These are phyloP conservation scores for Thermomucor indicae-seudaticae DNA, from an alignment of 371 early-diverging fungal species.

Conservation along the genomic window DNA sequence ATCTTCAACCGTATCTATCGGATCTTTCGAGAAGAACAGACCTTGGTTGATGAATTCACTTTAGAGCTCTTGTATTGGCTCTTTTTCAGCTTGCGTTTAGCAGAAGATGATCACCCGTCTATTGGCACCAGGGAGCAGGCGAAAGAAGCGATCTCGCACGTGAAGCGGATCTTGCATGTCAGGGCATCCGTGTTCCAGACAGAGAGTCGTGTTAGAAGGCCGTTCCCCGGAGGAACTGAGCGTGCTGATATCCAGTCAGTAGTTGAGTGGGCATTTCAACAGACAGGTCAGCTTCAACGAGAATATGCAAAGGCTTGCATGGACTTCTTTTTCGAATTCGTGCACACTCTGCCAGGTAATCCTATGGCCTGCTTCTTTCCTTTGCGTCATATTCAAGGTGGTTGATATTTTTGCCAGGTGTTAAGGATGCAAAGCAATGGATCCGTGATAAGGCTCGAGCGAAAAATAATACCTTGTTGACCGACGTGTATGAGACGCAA, in stretches of 20 bases:
- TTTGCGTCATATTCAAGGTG: too few relatives aligned
- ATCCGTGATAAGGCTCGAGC: neutral
- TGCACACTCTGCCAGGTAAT: constrained; percentile 15
- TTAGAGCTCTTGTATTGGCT: constrained; percentile 69
- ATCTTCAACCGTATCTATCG: constrained; percentile 72
- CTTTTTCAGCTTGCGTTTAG: constrained; percentile 56
- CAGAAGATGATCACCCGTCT: constrained; percentile 63
- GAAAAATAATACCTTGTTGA: constrained; percentile 4
- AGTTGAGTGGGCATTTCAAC: constrained; percentile 57
- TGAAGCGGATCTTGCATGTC: constrained; percentile 55
- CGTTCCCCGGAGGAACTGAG: constrained; percentile 49
- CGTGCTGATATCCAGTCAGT: constrained; percentile 39
- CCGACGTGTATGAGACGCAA: constrained; percentile 13
- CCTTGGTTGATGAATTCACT: constrained; percentile 59
- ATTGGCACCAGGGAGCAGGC: constrained; percentile 56
- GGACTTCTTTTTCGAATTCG: constrained; percentile 38
- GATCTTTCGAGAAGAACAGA: constrained; percentile 58
- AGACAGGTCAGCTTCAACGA: constrained; percentile 48
- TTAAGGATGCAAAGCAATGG: constrained; percentile 16
- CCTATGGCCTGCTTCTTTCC: too few relatives aligned
- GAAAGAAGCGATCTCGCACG: constrained; percentile 51
- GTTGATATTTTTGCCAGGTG: neutral
- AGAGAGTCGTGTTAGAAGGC: constrained; percentile 29
- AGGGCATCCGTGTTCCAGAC: constrained; percentile 45
- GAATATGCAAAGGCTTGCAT: constrained; percentile 65